Conservation (phyloP, 768 basidiomycete species). For the Lactarius hatsudake region DNA sequence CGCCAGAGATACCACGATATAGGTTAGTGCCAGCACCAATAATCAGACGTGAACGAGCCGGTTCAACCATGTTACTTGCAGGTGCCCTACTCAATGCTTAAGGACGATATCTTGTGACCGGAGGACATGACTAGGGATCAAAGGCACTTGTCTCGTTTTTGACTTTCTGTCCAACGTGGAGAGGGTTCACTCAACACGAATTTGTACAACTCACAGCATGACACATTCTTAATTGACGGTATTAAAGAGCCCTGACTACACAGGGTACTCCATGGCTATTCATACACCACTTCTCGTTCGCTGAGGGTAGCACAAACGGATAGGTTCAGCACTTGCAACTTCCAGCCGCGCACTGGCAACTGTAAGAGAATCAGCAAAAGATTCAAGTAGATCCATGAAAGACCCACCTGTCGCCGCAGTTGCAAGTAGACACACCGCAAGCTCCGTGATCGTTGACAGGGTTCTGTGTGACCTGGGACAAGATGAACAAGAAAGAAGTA, state of each 20-base stretch:
- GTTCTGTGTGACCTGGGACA: conserved; percentile 8
- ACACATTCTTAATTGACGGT: background rate
- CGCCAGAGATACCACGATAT: conserved; percentile 66
- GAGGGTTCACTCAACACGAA: background rate
- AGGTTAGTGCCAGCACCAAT: conserved; percentile 38
- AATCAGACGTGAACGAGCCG: background rate
- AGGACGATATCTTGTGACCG: background rate
- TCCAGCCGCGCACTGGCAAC: conserved; percentile 58
- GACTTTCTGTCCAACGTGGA: background rate
- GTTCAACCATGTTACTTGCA: background rate
- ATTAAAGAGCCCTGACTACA: background rate
- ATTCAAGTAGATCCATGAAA: background rate
- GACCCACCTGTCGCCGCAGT: conserved; percentile 49
- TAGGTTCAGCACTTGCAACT: conserved; percentile 61
- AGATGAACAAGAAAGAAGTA: background rate
- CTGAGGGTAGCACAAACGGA: conserved; percentile 3
- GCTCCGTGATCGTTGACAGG: conserved; percentile 41
- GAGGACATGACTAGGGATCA: background rate
- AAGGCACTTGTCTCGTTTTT: background rate
- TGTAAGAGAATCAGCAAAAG: conserved; percentile 29
- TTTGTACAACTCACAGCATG: background rate
- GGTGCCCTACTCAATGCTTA: conserved; percentile 7
- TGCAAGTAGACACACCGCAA: conserved; percentile 37
- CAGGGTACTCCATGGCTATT: background rate
- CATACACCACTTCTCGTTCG: background rate